phyloP scores from a whole-genome alignment of 192 early-diverging fungal genomes.

The Chytriomyces hyalinus region DNA sequence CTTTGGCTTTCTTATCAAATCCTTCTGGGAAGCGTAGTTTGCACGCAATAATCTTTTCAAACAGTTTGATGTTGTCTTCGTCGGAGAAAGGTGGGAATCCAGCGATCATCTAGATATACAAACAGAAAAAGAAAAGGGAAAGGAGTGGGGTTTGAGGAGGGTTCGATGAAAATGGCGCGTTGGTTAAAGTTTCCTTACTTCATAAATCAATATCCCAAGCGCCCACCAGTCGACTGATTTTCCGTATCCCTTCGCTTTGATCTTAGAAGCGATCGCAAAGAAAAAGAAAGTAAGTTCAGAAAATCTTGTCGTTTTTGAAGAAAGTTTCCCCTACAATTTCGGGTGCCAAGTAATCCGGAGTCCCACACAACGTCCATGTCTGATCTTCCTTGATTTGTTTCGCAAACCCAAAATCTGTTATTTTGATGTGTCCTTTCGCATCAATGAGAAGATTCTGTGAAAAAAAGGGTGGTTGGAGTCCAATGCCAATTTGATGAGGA shows the following conservation, averaged over 20 bases:
- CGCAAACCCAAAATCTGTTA: constrained; percentile 89
- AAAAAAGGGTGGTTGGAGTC: neutral
- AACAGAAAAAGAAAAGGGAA: neutral
- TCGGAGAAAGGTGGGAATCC: constrained; percentile 61
- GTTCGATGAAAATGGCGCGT: neutral
- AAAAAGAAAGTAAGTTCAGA: neutral
- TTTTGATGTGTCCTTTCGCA: constrained; percentile 78
- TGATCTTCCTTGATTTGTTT: constrained; percentile 78
- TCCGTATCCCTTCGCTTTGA: constrained; percentile 89
- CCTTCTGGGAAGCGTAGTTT: constrained; percentile 49
- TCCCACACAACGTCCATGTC: constrained; percentile 85
- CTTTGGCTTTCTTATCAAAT: constrained; percentile 45
- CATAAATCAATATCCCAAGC: constrained; percentile 87
- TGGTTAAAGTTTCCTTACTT: constrained; percentile 21
- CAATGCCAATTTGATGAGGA: neutral
- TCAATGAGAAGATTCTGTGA: constrained; percentile 76
- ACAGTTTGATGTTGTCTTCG: constrained; percentile 48
- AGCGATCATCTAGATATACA: constrained; percentile 61
- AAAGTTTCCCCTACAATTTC: constrained; percentile 51
- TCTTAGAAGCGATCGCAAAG: neutral
- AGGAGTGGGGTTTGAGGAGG: neutral
- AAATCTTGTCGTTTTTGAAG: neutral
- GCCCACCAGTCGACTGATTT: constrained; percentile 96
- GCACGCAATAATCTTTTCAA: constrained; percentile 71
- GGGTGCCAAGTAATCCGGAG: constrained; percentile 79